These are phyloP conservation scores for Parmelia sp. DNA, from an alignment of 495 filamentous ascomycete species.

Conservation along the genomic window DNA sequence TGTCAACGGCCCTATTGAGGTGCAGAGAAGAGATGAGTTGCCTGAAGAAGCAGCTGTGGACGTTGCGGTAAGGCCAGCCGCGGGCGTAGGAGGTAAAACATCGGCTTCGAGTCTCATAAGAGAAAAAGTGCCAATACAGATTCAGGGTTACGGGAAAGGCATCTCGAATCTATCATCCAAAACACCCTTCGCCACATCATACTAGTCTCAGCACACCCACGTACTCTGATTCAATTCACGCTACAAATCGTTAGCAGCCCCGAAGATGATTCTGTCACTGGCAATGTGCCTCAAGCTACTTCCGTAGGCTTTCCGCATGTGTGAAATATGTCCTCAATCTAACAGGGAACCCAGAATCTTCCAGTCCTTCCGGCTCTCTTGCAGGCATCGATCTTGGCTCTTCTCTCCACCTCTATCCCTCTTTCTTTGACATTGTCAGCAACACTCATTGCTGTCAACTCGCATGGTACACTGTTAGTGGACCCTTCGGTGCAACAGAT, in stretches of 20 bases:
- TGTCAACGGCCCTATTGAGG: constrained; percentile 91
- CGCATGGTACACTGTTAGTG: constrained; percentile 43
- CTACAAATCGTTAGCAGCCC: constrained; percentile 56
- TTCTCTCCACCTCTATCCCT: constrained; percentile 70
- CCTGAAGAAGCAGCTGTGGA: constrained; percentile 87
- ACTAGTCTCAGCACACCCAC: constrained; percentile 60
- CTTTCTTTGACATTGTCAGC: constrained; percentile 63
- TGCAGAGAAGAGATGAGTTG: constrained; percentile 75
- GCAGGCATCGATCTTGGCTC: constrained; percentile 64
- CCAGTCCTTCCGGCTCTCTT: constrained; percentile 67
- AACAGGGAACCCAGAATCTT: constrained; percentile 53
- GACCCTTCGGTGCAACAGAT: constrained; percentile 53
- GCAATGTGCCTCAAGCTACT: constrained; percentile 28
- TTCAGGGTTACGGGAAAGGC: constrained; percentile 62
- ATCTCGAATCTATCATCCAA: constrained; percentile 64
- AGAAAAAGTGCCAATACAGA: constrained; percentile 32
- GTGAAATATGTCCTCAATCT: constrained; percentile 21
- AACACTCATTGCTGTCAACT: constrained; percentile 54
- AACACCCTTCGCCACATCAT: constrained; percentile 63
- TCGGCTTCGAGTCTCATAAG: constrained; percentile 34
- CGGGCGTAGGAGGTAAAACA: constrained; percentile 71
- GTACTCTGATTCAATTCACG: constrained; percentile 59
- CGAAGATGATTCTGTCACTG: constrained; percentile 48
- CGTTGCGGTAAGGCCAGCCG: constrained; percentile 78
- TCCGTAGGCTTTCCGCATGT: constrained; percentile 21